Evolutionary conservation across 805 yeast genomes (phyloP).

Genomic region (Cyberlindnera misumaiensis): DNA sequence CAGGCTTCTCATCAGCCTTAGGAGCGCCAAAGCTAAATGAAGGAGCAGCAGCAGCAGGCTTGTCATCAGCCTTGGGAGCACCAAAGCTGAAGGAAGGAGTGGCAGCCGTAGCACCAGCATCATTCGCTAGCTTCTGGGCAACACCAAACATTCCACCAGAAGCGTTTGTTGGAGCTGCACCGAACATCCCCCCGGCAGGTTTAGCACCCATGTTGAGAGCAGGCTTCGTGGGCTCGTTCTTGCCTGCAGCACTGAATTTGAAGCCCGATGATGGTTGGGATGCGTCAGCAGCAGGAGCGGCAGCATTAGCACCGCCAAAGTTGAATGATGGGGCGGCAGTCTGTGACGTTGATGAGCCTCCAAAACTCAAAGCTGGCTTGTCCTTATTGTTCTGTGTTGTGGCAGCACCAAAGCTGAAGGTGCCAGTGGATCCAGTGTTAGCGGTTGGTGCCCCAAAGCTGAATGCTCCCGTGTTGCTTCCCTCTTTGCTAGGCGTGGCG

Average conservation of each 20-base stretch:
- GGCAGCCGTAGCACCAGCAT: neutral
- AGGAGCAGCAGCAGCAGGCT: neutral
- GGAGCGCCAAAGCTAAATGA: conserved; percentile 1
- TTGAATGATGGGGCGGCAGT: neutral
- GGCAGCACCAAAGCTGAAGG: conserved; percentile 4
- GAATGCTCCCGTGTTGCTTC: conserved; percentile 8
- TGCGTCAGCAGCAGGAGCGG: neutral
- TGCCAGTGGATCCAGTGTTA: neutral
- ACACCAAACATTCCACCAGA: neutral
- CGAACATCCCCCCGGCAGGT: no score
- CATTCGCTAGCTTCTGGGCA: neutral
- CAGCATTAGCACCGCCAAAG: conserved; percentile 6
- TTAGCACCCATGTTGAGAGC: no score
- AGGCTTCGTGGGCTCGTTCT: no score
- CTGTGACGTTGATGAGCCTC: conserved; percentile 5
- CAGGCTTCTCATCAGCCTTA: conserved; percentile 4
- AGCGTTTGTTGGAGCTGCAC: neutral
- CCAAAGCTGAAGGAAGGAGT: conserved; percentile 6
- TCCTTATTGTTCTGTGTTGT: neutral
- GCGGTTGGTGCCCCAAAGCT: conserved; percentile 7
- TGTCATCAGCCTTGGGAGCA: neutral
- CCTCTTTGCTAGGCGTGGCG: conserved; percentile 19
- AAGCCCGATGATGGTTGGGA: neutral
- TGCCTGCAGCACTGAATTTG: neutral
- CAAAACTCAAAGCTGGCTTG: conserved; percentile 2